Percentiles rank a stretch among this genome's conserved stretches.
These are phyloP conservation scores for Mycena metata DNA, from an alignment of 768 basidiomycete species.

Conservation along the genomic window DNA sequence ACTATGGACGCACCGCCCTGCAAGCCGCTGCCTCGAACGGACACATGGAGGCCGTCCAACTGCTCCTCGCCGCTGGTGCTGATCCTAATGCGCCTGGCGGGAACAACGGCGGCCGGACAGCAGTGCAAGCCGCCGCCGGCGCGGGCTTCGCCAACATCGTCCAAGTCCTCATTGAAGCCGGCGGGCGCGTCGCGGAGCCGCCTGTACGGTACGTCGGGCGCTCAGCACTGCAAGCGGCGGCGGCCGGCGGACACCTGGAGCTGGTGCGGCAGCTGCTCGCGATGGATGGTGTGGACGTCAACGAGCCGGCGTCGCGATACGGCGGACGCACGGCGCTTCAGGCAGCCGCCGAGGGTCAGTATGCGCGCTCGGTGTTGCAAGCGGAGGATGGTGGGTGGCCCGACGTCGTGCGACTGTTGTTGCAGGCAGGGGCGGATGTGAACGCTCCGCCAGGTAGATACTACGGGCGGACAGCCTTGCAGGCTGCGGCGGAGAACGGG, in stretches of 20 bases:
- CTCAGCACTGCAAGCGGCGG: conserved; percentile 31
- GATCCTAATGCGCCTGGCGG: conserved; percentile 30
- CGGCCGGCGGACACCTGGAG: conserved; percentile 20
- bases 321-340: conserved; percentile 33
- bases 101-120: conserved; percentile 33
- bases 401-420: conserved; percentile 11
- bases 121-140: conserved; percentile 27
- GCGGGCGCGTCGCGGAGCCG: conserved; percentile 17
- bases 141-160: conserved; percentile 17
- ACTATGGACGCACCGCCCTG: conserved; percentile 35
- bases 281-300: conserved; percentile 29
- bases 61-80: conserved; percentile 25
- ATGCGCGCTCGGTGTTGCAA: no score
- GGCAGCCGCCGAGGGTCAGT: conserved; percentile 15
- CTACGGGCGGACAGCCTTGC: conserved; percentile 31
- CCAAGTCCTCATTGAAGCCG: conserved; percentile 14
- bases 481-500: conserved; percentile 14
- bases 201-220: conserved; percentile 28
- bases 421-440: conserved; percentile 20
- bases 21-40: conserved; percentile 29
- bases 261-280: conserved; percentile 22
- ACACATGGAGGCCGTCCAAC: conserved; percentile 26
- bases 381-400: not conserved
- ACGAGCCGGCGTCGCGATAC: conserved; percentile 27
- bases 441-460: conserved; percentile 27